phyloP scores from a whole-genome alignment of 148 eudicot genomes.

The Fallopia convolvulus region DNA sequence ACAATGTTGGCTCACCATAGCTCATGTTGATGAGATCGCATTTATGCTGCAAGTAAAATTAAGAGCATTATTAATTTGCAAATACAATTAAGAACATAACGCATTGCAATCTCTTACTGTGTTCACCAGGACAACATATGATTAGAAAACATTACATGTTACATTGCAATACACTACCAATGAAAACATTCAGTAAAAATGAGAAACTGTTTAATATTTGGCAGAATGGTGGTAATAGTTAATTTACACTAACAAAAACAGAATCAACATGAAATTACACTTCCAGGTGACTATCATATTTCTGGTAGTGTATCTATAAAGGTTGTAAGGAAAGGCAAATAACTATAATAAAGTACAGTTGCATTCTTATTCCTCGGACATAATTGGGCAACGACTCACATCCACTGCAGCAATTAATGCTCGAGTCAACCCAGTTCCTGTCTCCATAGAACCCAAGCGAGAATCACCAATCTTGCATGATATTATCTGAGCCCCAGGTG shows the following conservation, averaged over 20 bases:
- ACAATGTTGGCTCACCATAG: conserved; percentile 83
- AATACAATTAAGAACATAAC: background rate
- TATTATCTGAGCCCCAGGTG: conserved; percentile 95
- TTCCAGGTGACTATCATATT: background rate
- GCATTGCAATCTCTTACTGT: background rate
- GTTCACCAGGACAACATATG: background rate
- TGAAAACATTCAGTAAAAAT: too few species aligned
- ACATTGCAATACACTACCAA: background rate
- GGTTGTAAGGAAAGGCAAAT: background rate
- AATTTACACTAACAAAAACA: background rate
- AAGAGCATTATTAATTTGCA: conserved; percentile 1
- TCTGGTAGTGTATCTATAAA: background rate
- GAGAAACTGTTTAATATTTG: too few species aligned
- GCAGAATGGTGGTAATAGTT: too few species aligned
- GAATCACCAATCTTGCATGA: conserved; percentile 98
- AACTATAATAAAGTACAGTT: background rate
- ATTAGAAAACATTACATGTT: background rate
- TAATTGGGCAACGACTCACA: background rate
- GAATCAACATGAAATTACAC: background rate
- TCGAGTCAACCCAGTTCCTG: conserved; percentile 93
- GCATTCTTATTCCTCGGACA: background rate
- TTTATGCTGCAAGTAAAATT: conserved; percentile 61
- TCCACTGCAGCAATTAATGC: conserved; percentile 96
- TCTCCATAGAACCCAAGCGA: conserved; percentile 94
- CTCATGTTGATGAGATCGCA: conserved; percentile 99